Percentiles rank a stretch among this genome's conserved stretches.
Evolutionary conservation across 208 protist species (phyloP).

Genomic region (Wallacemonas sp.): DNA sequence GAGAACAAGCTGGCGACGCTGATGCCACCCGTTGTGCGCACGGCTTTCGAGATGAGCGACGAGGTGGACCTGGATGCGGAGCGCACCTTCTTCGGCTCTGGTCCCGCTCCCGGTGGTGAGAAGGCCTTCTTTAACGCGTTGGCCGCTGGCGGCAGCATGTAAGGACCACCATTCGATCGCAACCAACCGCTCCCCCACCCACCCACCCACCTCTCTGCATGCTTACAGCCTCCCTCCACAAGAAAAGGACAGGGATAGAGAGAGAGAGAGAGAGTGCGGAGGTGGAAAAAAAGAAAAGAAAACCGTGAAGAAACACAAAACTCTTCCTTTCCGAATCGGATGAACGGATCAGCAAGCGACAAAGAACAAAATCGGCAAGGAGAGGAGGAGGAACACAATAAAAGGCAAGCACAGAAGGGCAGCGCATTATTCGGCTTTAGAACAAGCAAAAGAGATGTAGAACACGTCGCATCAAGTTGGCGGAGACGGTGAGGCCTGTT

Average conservation of each 20-base stretch:
- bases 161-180: neutral
- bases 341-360: constrained; percentile 7
- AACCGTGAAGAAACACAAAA: no score
- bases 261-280: constrained; percentile 3
- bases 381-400: constrained; percentile 3
- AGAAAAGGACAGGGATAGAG: neutral
- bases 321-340: neutral
- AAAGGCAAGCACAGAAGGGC: neutral
- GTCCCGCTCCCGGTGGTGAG: constrained; percentile 81
- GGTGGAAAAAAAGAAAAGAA: constrained; percentile 12
- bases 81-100: constrained; percentile 74
- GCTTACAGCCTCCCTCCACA: no score
- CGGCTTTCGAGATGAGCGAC: constrained; percentile 88
- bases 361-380: constrained; percentile 2
- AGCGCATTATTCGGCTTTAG: no score
- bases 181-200: no score
- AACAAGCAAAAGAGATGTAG: no score
- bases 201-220: no score
- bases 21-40: constrained; percentile 65
- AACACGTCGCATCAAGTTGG: no score
- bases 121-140: constrained; percentile 76
- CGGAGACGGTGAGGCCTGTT: no score
- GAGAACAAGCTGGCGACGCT: constrained; percentile 50
- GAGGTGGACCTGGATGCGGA: constrained; percentile 84
- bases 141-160: constrained; percentile 28